Base-by-base conservation (phyloP, 1,139 yeast species). In the Nadsonia starkeyi-henricii region DNA sequence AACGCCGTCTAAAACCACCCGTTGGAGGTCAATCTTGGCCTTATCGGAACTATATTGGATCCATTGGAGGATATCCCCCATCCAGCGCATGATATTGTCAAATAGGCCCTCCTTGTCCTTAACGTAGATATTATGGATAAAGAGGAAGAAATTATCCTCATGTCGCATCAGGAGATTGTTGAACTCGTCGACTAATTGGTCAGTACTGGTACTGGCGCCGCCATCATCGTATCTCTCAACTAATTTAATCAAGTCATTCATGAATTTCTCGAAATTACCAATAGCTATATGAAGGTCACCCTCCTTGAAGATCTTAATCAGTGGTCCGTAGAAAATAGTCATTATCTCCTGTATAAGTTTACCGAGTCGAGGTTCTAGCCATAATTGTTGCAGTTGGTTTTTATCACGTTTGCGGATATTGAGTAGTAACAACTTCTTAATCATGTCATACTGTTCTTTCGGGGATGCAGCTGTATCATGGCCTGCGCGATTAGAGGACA, bases 331-430 rank as follows among this genome's bases (percentile, higher is more conserved):
- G 56, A 89, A 83, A 50, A 86, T 73, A 0, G 88, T 75, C 43
- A 89, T 72, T 41, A 85, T 69, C 50, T 84, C 85, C 55, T 82
- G 82, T 50, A 88, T 68, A 43, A 89, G 69, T 45, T 71, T 72
- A 21, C 88, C 78, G 43, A 93, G 68, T 57, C 82, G 85, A 0
- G 91, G 88, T 57, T 88, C 95, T 48, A 79, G 79, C 93, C 96
- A 85, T 45, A 89, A 65, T 58, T 80, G 79, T 56, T 80, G 81
- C 70, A 88, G 65, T 45, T 81, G 67, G 49, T 79, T 77, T 61
- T 85, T 86, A 61, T 89, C 97, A 44, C 78, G 75, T 51, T 77
- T 79, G 43, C 94, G 74, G 1, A 85, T 68, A 55, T 75, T 74
- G 20, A 84, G 65, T 54, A 76, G 79, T 65, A 84, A 75, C 51